A percentile compares a stretch with the other conserved stretches of the same genome.
phyloP scores from a whole-genome alignment of 2,329 filamentous ascomycete species.

The Calonectria naviculata region DNA sequence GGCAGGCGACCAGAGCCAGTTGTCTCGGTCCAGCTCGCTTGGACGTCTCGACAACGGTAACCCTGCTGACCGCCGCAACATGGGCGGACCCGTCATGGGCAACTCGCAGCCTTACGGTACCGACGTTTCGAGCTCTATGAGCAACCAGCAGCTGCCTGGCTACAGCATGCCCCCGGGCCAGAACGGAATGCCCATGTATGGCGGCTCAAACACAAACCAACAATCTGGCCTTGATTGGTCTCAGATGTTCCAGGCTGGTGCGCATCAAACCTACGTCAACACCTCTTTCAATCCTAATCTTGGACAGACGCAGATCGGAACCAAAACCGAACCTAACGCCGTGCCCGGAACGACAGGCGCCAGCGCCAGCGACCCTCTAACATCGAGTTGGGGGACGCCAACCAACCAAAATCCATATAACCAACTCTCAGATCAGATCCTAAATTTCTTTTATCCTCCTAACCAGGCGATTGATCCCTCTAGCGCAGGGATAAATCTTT shows the following conservation, averaged over 20 bases:
- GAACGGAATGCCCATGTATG: conserved; percentile 74
- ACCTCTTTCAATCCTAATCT: conserved; percentile 72
- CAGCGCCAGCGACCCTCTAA: conserved; percentile 56
- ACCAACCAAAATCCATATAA: conserved; percentile 62
- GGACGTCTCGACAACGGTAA: conserved; percentile 66
- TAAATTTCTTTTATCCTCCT: conserved; percentile 66
- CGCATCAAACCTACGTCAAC: conserved; percentile 73
- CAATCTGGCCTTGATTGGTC: conserved; percentile 78
- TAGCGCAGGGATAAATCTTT: conserved; percentile 68
- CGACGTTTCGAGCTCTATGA: conserved; percentile 71
- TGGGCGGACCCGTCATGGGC: conserved; percentile 63
- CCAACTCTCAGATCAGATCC: conserved; percentile 65
- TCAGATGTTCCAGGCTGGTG: conserved; percentile 81
- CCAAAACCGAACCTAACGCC: conserved; percentile 73
- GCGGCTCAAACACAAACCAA: conserved; percentile 69
- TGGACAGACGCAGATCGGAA: conserved; percentile 76
- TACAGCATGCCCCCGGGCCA: conserved; percentile 73
- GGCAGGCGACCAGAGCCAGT: conserved; percentile 69
- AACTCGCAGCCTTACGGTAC: conserved; percentile 66
- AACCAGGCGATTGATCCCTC: conserved; percentile 58
- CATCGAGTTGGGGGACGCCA: conserved; percentile 61
- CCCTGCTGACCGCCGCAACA: conserved; percentile 68
- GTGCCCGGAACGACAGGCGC: conserved; percentile 61
- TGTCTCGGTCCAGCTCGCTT: conserved; percentile 71
- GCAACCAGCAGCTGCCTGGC: conserved; percentile 71